These are phyloP conservation scores for Aspergillus nanangensis DNA, from an alignment of 495 filamentous ascomycete species.

Conservation along the genomic window DNA sequence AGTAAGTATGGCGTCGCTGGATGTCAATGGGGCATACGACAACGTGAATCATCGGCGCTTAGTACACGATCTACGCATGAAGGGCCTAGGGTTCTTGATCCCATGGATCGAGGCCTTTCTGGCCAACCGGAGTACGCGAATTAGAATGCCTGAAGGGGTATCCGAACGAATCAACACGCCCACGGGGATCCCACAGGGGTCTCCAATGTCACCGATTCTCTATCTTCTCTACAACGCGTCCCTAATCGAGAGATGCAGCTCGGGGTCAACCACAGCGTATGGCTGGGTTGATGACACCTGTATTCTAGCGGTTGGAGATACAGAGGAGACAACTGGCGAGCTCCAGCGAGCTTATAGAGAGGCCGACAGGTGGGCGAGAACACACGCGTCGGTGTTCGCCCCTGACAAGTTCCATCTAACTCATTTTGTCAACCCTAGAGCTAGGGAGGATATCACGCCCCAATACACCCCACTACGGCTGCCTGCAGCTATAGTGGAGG, in stretches of 20 bases:
- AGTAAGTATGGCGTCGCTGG: conserved; percentile 9
- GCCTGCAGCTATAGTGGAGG: neutral
- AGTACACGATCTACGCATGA: conserved; percentile 16
- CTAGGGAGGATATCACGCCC: neutral
- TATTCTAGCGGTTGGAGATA: conserved; percentile 1
- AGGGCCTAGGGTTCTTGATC: conserved; percentile 5
- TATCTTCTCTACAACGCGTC: conserved; percentile 18
- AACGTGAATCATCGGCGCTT: conserved; percentile 14
- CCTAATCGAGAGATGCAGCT: neutral
- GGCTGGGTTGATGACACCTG: conserved; percentile 14
- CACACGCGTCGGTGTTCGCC: conserved; percentile 13
- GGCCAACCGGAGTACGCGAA: conserved; percentile 2
- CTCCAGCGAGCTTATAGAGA: conserved; percentile 1
- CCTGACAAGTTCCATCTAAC: conserved; percentile 11
- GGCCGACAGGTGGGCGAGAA: conserved; percentile 7
- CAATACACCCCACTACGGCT: neutral
- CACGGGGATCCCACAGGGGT: conserved; percentile 14
- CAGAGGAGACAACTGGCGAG: conserved; percentile 1
- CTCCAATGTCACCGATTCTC: conserved; percentile 17
- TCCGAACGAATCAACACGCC: neutral
- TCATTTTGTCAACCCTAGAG: conserved; percentile 13
- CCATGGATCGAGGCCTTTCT: conserved; percentile 10
- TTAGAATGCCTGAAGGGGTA: conserved; percentile 9
- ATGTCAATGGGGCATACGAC: conserved; percentile 18
- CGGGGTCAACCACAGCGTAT: neutral